Evolutionary conservation across 2,329 filamentous ascomycete genomes (phyloP).

Genomic region (Moelleriella libera): DNA sequence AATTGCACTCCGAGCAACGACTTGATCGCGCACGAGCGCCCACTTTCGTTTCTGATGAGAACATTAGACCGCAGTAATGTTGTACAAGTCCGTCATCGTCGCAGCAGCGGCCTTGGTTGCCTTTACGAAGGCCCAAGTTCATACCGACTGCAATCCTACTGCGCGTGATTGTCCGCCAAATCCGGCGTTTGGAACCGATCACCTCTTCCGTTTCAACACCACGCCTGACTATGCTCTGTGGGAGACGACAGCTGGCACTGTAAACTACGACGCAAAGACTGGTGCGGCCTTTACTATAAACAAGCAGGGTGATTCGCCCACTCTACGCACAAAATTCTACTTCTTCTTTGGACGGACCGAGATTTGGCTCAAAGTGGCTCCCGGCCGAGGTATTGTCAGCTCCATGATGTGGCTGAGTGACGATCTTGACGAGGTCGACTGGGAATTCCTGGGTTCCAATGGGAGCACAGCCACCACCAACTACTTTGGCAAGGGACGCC

Average conservation of each 20-base stretch:
- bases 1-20: too few relatives aligned
- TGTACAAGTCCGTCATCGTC: slow-evolving; percentile 12
- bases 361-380: slow-evolving; percentile 61
- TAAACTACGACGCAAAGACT: slow-evolving; percentile 44
- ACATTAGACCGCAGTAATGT: slow-evolving; percentile 2
- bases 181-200: slow-evolving; percentile 51
- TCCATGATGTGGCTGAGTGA: slow-evolving; percentile 75
- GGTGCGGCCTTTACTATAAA: slow-evolving; percentile 61
- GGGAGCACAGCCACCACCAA: slow-evolving; percentile 51
- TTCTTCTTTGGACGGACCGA: slow-evolving; percentile 77
- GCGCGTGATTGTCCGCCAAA: slow-evolving; percentile 55
- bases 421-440: slow-evolving; percentile 78
- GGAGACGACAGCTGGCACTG: slow-evolving; percentile 52
- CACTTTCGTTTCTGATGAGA: background rate
- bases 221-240: slow-evolving; percentile 47
- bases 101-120: slow-evolving; percentile 26
- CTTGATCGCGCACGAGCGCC: too few relatives aligned
- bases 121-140: slow-evolving; percentile 55
- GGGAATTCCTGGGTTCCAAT: slow-evolving; percentile 65
- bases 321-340: slow-evolving; percentile 66
- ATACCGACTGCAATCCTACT: slow-evolving; percentile 64
- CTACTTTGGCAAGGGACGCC: slow-evolving; percentile 64
- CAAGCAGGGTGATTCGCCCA: slow-evolving; percentile 61
- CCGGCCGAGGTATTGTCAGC: slow-evolving; percentile 63
- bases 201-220: slow-evolving; percentile 50